Percentiles rank a stretch among this genome's conserved stretches.
These are phyloP conservation scores for Aspergillus luchuensis DNA, from an alignment of 2,329 filamentous ascomycete species.

Conservation along the genomic window DNA sequence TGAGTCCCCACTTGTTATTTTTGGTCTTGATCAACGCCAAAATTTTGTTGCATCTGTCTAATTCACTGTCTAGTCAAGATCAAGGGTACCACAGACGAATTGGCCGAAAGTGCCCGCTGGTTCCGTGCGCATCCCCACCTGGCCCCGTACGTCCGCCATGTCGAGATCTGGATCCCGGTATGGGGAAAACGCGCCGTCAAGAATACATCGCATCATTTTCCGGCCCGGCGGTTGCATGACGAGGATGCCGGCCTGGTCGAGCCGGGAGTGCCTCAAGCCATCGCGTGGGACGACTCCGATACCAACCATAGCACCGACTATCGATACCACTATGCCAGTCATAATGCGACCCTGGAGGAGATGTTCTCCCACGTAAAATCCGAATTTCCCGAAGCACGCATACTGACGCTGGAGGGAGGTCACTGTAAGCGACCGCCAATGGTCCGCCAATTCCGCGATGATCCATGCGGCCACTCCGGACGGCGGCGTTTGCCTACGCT, in stretches of 20 bases:
- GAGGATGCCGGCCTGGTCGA: conserved; percentile 27
- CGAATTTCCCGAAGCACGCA: conserved; percentile 62
- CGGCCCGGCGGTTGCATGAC: conserved; percentile 27
- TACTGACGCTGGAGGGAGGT: conserved; percentile 74
- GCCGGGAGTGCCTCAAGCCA: conserved; percentile 26
- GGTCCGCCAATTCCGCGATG: conserved; percentile 58
- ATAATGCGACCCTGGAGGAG: conserved; percentile 71
- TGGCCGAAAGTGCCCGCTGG: conserved; percentile 62
- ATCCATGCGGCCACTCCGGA: conserved; percentile 31
- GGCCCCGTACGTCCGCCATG: conserved; percentile 66
- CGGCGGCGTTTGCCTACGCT: conserved; percentile 51
- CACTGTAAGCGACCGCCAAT: conserved; percentile 74
- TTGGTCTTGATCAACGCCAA: neutral
- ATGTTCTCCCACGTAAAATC: conserved; percentile 65
- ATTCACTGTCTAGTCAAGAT: conserved; percentile 58
- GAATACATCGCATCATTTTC: conserved; percentile 43
- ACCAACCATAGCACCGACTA: conserved; percentile 28
- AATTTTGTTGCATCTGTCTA: neutral
- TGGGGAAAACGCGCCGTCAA: conserved; percentile 60
- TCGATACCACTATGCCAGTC: conserved; percentile 42
- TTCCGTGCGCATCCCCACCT: conserved; percentile 63
- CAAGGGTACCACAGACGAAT: conserved; percentile 67
- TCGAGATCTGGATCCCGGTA: conserved; percentile 77
- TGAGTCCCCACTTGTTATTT: conserved; percentile 25
- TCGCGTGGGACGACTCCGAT: conserved; percentile 32